A percentile compares a stretch with the other conserved stretches of the same genome.
phyloP scores from a whole-genome alignment of 495 filamentous ascomycete species.

The Elaphomyces granulatus region DNA sequence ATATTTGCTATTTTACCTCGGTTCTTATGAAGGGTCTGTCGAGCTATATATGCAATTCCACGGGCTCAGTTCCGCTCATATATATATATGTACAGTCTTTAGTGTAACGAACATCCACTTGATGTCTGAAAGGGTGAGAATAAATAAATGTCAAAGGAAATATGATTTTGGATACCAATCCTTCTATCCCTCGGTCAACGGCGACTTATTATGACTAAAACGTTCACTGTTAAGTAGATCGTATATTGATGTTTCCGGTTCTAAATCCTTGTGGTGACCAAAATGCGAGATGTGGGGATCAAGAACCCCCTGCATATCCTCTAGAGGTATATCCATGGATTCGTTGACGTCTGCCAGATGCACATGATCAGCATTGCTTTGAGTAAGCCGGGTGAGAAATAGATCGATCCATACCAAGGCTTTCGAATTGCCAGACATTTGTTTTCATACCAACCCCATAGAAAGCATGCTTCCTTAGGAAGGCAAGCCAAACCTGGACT shows the following conservation, averaged over 20 bases:
- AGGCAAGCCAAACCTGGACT: slow-evolving; percentile 83
- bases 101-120: no score
- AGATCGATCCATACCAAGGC: slow-evolving; percentile 36
- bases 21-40: no score
- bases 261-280: slow-evolving; percentile 37
- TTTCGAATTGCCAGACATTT: slow-evolving; percentile 80
- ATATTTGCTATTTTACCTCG: no score
- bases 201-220: slow-evolving; percentile 17
- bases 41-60: no score
- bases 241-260: slow-evolving; percentile 12
- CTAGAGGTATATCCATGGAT: slow-evolving; percentile 44
- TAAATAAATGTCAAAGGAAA: no score
- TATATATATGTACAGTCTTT: no score
- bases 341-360: slow-evolving; percentile 46
- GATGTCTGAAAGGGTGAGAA: no score
- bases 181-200: slow-evolving; percentile 14
- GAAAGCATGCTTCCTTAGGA: slow-evolving; percentile 76
- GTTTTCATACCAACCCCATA: slow-evolving; percentile 98
- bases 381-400: not conserved
- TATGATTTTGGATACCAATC: no score
- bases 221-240: slow-evolving; percentile 22
- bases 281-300: slow-evolving; percentile 50
- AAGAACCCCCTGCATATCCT: slow-evolving; percentile 44
- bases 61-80: no score
- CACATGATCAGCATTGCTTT: no score